Conservation (phyloP, 306 rosid species). For the Oxytropis ochrocephala region DNA sequence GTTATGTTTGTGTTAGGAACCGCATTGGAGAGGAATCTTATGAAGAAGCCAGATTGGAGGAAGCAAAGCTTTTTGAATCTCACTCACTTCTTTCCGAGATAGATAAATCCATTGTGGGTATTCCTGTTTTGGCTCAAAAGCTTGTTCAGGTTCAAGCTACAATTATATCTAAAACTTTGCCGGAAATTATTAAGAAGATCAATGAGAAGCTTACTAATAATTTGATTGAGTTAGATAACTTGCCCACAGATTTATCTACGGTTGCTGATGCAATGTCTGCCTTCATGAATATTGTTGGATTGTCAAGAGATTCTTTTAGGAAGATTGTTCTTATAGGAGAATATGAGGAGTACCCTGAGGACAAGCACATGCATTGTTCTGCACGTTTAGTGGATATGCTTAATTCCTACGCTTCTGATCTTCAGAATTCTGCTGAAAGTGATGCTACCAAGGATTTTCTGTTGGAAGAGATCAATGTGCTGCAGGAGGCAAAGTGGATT, state of each 20-base stretch:
- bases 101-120: slow-evolving; percentile 42
- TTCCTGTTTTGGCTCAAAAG: slow-evolving; percentile 44
- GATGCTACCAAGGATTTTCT: background rate
- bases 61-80: slow-evolving; percentile 22
- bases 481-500: slow-evolving; percentile 38
- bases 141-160: slow-evolving; percentile 36
- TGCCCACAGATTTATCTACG: slow-evolving; percentile 22
- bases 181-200: slow-evolving; percentile 34
- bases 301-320: slow-evolving; percentile 28
- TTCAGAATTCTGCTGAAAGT: background rate
- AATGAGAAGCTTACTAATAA: slow-evolving; percentile 24
- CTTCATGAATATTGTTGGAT: slow-evolving; percentile 29
- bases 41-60: slow-evolving; percentile 39
- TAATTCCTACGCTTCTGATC: background rate
- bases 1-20: slow-evolving; percentile 54
- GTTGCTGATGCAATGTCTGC: slow-evolving; percentile 33
- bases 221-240: slow-evolving; percentile 6
- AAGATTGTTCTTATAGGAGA: slow-evolving; percentile 34
- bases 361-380: slow-evolving; percentile 13
- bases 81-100: slow-evolving; percentile 33
- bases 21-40: slow-evolving; percentile 38
- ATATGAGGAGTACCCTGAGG: slow-evolving; percentile 26
- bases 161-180: slow-evolving; percentile 35
- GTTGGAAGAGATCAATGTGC: slow-evolving; percentile 16
- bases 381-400: slow-evolving; percentile 28